Base-by-base conservation (phyloP, 2,329 filamentous ascomycete genomes). In the Pseudogymnoascus sp. region DNA sequence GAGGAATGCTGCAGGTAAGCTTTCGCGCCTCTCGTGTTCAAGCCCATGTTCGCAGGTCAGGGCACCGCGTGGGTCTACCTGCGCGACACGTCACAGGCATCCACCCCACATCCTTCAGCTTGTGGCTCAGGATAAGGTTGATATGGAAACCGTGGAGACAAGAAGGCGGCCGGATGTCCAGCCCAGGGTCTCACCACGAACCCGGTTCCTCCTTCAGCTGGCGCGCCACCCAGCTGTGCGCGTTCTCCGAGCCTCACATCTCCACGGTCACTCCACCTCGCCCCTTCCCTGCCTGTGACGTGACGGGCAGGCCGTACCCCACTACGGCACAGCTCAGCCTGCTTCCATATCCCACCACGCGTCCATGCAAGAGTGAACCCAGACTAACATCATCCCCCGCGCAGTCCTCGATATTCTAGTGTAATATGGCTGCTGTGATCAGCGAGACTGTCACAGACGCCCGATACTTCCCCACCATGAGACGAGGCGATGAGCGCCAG, bases 401-500 rank as follows among this genome's bases (percentile, higher is more conserved):
- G 33, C 53, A 46, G 42, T 46, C 42, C 42, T 46, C 42, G 42
- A 35, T 37, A 67, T 62, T 66, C 62, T 64, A 71, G 67, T 67
- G 67, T 72, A 70, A 73, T 77, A 87, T 88, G 85, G 85, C 84
- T 72, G 80, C 84, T 76, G 75, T 87, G 76, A 82, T 87, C 70
- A 83, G 83, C 75, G 90, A 93, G 80, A 87, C 87, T 79, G 85
- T 87, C 77, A 83, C 89, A 76, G 87, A 91, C 77, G 81, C 87
- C 70, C 82, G 84, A 71, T 83, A 86, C 77, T 88, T 88, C 77
- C 84, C 86, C 79, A 85, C 82, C 78, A 89, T 87, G 82, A 88
- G 91, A 79, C 76, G 78, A 64, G 67, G 75, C 75, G 67, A 78
- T 67, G 78, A 78, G 67, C 79, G 80, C 67, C 78, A 71, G 66